phyloP scores from a whole-genome alignment of 2,329 filamentous ascomycete species.

The Penicillium corylophilum region DNA sequence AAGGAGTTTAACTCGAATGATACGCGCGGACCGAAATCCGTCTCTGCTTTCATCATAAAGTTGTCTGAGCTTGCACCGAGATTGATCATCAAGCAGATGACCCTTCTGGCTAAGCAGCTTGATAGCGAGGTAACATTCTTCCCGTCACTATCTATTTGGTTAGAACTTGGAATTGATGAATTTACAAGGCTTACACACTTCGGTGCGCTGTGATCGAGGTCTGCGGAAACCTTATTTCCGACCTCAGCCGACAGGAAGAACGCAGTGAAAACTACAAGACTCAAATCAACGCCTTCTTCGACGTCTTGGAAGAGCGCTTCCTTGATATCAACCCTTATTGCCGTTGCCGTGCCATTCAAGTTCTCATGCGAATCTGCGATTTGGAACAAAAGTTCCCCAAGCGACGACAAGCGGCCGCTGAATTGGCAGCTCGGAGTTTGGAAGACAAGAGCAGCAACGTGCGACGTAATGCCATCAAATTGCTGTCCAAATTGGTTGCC shows the following conservation, averaged over 20 bases:
- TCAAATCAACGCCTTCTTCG: slow-evolving; percentile 95
- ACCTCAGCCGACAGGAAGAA: slow-evolving; percentile 89
- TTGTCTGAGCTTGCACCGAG: slow-evolving; percentile 89
- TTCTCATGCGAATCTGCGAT: slow-evolving; percentile 87
- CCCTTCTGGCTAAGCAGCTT: slow-evolving; percentile 85
- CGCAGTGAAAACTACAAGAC: slow-evolving; percentile 89
- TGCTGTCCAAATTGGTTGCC: slow-evolving; percentile 82
- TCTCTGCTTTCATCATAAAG: slow-evolving; percentile 89
- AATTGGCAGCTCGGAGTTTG: slow-evolving; percentile 82
- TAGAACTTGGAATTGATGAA: slow-evolving; percentile 9
- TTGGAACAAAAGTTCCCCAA: slow-evolving; percentile 97
- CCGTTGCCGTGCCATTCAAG: slow-evolving; percentile 85
- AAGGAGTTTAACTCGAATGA: slow-evolving; percentile 99
- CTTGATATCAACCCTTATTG: slow-evolving; percentile 97
- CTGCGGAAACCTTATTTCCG: slow-evolving; percentile 88
- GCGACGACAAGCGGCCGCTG: slow-evolving; percentile 79
- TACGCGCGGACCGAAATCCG: slow-evolving; percentile 90
- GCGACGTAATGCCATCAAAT: slow-evolving; percentile 88
- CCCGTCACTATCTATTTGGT: not conserved
- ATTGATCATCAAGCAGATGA: slow-evolving; percentile 96
- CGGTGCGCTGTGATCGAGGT: slow-evolving; percentile 94
- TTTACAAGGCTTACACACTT: slow-evolving; percentile 75
- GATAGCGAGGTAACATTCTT: slow-evolving; percentile 74
- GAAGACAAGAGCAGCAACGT: slow-evolving; percentile 99
- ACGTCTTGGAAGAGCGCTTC: slow-evolving; percentile 93